Base-by-base conservation (phyloP, 495 filamentous ascomycete genomes). In the Copromyces sp. region DNA sequence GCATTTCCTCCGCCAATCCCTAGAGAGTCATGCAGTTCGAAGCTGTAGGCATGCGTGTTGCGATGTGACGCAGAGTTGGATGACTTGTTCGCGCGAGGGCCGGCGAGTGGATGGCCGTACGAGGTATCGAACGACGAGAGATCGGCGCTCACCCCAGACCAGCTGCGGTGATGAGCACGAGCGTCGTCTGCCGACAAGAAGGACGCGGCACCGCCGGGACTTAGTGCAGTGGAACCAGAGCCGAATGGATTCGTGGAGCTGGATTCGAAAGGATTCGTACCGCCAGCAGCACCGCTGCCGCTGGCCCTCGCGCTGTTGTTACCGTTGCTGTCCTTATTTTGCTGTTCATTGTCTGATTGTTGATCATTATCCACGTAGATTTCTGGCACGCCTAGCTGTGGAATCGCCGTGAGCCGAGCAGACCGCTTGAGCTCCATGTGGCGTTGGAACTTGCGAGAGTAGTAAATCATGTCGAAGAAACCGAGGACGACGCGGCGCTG, bases 401-500 rank as follows among this genome's bases (percentile, higher is more conserved):
- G 93, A 69, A 95, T 82, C 16, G 84, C 87, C 39, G 90, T 90
- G 88, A 96, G 91, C 70, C 92, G 92, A 41, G 88, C 89, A 20
- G 88, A 88, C 71, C 86, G 85, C 79, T 92, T 92, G 71, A 82
- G 84, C 40, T 93, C 90, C 76, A 90, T 83, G 73, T 86, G 85
- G 24, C 86, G 91, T 76, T 92, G 89, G 86, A 97, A 98, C 73
- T 87, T 83, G 38, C 94, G 92, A 69, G 89, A 87, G 89, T 93
- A 97, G 83, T 93, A 90, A 80, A 98, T 84, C 32, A 94, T 98
- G 78, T 98, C 92, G 83, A 99, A 98, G 86, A 99, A 99, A 39
- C 94, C 93, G 17, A 92, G 87, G 7, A 99, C 95, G 39, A 93
- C 88, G 70, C 94, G 92, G 53, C 95, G 89, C 45, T 92, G 91